These are phyloP conservation scores for Aureobasidium lini DNA, from an alignment of 2,329 filamentous ascomycete genomes.

Conservation along the genomic window DNA sequence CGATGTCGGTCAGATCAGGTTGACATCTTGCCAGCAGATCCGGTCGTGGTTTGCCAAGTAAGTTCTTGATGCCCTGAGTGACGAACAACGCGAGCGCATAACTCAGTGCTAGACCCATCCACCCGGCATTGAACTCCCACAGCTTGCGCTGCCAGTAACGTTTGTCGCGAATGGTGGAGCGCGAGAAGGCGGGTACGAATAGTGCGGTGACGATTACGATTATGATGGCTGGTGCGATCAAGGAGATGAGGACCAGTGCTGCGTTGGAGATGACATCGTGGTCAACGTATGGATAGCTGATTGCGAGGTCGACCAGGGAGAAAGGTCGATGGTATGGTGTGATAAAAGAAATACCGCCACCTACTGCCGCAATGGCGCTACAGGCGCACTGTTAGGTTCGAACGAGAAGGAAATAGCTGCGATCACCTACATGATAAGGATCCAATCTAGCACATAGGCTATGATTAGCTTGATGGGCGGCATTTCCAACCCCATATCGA, in stretches of 20 bases:
- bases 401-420: slow-evolving; percentile 1
- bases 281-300: slow-evolving; percentile 67
- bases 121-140: slow-evolving; percentile 82
- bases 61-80: slow-evolving; percentile 75
- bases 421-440: slow-evolving; percentile 52
- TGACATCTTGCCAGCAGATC: slow-evolving; percentile 63
- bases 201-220: slow-evolving; percentile 61
- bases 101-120: slow-evolving; percentile 69
- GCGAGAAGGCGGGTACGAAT: slow-evolving; percentile 43
- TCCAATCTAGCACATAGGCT: slow-evolving; percentile 69
- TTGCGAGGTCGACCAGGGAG: slow-evolving; percentile 63
- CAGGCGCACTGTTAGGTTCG: neutral
- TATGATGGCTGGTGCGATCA: slow-evolving; percentile 58
- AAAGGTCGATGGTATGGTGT: slow-evolving; percentile 64
- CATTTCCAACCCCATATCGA: neutral
- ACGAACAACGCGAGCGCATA: slow-evolving; percentile 68
- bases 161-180: slow-evolving; percentile 47
- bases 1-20: slow-evolving; percentile 61
- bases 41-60: slow-evolving; percentile 58
- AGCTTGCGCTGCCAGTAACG: slow-evolving; percentile 73
- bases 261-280: slow-evolving; percentile 65
- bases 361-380: slow-evolving; percentile 20
- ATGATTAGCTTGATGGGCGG: slow-evolving; percentile 39
- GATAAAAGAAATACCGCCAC: slow-evolving; percentile 48
- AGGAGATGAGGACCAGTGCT: slow-evolving; percentile 56